Conservation (phyloP, 352 stramenopile genomes). For the Blastocystis hominis region DNA sequence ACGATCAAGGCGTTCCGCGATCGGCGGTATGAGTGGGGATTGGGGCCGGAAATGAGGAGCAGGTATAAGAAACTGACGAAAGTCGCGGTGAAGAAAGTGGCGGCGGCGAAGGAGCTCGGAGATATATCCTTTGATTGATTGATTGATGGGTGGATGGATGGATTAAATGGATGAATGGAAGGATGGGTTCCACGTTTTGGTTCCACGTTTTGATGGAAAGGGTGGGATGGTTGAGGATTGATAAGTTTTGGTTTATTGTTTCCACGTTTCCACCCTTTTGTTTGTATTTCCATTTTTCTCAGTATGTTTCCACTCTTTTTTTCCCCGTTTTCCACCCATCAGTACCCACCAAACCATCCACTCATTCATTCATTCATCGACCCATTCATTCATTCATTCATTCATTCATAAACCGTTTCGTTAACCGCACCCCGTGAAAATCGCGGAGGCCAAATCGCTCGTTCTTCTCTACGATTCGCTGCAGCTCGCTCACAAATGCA, state of each 20-base stretch:
- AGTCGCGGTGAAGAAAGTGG: slow-evolving; percentile 73
- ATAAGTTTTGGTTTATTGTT: too few species aligned
- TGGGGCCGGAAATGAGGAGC: background rate
- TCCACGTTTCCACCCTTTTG: too few species aligned
- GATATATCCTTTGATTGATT: slow-evolving; percentile 60
- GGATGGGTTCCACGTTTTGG: too few species aligned
- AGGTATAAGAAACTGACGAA: slow-evolving; percentile 94
- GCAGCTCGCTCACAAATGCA: slow-evolving; percentile 99
- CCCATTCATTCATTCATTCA: too few species aligned
- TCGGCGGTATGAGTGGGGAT: slow-evolving; percentile 82
- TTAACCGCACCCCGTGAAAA: slow-evolving; percentile 53
- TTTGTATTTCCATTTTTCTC: too few species aligned
- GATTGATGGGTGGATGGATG: too few species aligned
- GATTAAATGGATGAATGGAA: too few species aligned
- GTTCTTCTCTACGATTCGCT: slow-evolving; percentile 87
- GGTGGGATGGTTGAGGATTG: too few species aligned
- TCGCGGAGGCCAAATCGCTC: slow-evolving; percentile 67
- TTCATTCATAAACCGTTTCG: background rate
- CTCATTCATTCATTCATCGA: too few species aligned
- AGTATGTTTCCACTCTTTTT: too few species aligned
- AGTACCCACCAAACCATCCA: background rate
- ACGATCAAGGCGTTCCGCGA: slow-evolving; percentile 96
- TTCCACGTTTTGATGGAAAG: too few species aligned
- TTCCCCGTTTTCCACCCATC: too few species aligned
- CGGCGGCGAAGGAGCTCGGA: slow-evolving; percentile 66